A percentile compares a stretch with the other conserved stretches of the same genome.
Evolutionary conservation across 768 basidiomycete genomes (phyloP).

Genomic region (Lactifluus subvellereus): DNA sequence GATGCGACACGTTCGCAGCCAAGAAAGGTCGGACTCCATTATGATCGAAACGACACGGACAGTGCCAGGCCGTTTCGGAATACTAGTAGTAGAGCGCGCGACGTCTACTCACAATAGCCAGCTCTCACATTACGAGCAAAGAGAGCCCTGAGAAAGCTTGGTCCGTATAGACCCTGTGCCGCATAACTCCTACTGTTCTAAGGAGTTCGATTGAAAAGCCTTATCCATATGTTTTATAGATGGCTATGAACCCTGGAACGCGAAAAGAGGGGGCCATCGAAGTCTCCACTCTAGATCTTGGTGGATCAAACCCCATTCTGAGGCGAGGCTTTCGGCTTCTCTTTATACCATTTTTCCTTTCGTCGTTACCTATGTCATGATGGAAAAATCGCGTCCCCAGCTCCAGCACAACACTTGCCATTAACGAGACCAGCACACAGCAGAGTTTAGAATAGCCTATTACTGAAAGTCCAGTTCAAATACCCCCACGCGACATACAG

Average conservation of each 20-base stretch:
- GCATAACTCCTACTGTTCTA: neutral
- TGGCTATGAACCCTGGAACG: neutral
- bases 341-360: too few relatives aligned
- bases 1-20: too few relatives aligned
- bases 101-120: neutral
- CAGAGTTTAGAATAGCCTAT: too few relatives aligned
- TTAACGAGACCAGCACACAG: neutral
- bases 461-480: too few relatives aligned
- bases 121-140: neutral
- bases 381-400: neutral
- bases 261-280: neutral
- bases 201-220: neutral
- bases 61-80: too few relatives aligned
- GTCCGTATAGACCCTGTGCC: neutral
- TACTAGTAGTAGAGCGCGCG: neutral
- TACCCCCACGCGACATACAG: too few relatives aligned
- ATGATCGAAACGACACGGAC: too few relatives aligned
- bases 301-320: constrained; percentile 1
- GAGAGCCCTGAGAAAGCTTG: neutral
- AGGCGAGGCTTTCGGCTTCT: neutral
- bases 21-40: too few relatives aligned
- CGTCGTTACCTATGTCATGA: neutral
- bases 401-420: neutral
- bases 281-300: neutral
- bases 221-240: neutral